phyloP scores from a whole-genome alignment of 2,329 filamentous ascomycete species.

The Aaosphaeria arxii region DNA sequence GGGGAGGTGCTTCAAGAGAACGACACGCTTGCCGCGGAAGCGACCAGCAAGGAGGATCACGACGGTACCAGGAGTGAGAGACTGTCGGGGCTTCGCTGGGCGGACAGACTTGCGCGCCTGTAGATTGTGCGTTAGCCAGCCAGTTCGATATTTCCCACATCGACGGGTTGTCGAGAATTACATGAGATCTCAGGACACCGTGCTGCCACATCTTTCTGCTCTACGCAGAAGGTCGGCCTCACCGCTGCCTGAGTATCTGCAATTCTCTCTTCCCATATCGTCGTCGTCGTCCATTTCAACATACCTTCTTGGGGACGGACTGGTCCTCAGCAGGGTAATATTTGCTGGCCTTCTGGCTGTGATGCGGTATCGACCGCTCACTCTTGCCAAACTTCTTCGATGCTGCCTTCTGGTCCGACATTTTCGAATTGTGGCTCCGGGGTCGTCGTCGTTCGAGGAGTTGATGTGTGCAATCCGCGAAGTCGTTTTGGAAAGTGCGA shows the following conservation, averaged over 20 bases:
- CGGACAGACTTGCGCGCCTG: slow-evolving; percentile 94
- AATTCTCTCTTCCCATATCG: too few relatives aligned
- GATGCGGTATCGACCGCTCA: slow-evolving; percentile 84
- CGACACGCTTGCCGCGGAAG: slow-evolving; percentile 99
- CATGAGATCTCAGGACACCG: too few relatives aligned
- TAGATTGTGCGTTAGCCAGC: slow-evolving; percentile 20
- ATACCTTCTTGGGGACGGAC: slow-evolving; percentile 78
- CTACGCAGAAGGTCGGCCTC: too few relatives aligned
- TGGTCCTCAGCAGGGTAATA: slow-evolving; percentile 94
- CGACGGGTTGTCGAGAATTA: too few relatives aligned
- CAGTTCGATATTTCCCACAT: neutral
- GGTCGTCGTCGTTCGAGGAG: slow-evolving; percentile 26
- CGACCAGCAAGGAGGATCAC: slow-evolving; percentile 99
- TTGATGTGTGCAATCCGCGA: slow-evolving; percentile 2
- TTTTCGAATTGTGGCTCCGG: slow-evolving; percentile 47
- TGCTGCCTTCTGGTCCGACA: slow-evolving; percentile 56
- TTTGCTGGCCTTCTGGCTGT: slow-evolving; percentile 92
- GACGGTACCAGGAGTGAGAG: slow-evolving; percentile 90
- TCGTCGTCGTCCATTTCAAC: slow-evolving; percentile 39
- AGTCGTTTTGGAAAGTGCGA: neutral
- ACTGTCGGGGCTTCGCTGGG: slow-evolving; percentile 80
- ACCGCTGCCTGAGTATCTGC: too few relatives aligned
- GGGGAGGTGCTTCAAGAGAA: slow-evolving; percentile 96
- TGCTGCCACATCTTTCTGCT: too few relatives aligned
- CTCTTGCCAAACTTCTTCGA: slow-evolving; percentile 98